Evolutionary conservation across 202 grass and related monocot genomes (phyloP).

Genomic region (Schoenoplectus triqueter): DNA sequence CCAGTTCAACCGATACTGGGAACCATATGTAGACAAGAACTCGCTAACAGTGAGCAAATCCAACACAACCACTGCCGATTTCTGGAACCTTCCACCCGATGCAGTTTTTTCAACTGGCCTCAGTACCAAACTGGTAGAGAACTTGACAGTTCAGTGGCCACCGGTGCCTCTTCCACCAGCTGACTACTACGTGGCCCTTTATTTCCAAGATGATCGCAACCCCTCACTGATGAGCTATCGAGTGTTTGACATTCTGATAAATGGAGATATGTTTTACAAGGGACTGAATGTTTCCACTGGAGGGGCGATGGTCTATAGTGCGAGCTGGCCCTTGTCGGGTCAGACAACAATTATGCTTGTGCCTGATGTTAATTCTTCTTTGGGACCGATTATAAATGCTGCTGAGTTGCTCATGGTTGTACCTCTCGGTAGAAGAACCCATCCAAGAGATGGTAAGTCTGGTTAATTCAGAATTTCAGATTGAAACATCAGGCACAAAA

Average conservation of each 20-base stretch:
- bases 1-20: conserved; percentile 77
- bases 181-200: conserved; percentile 82
- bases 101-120: conserved; percentile 57
- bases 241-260: conserved; percentile 71
- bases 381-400: conserved; percentile 90
- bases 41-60: conserved; percentile 53
- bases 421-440: conserved; percentile 70
- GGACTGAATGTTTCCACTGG: conserved; percentile 71
- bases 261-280: conserved; percentile 60
- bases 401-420: conserved; percentile 78
- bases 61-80: conserved; percentile 48
- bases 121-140: conserved; percentile 47
- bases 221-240: conserved; percentile 65
- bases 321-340: conserved; percentile 63
- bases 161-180: conserved; percentile 58
- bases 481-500: no score
- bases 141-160: conserved; percentile 66
- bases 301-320: conserved; percentile 59
- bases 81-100: conserved; percentile 83
- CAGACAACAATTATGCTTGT: conserved; percentile 63
- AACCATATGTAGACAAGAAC: conserved; percentile 54
- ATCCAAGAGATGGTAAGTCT: conserved; percentile 80
- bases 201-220: conserved; percentile 81
- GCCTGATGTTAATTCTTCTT: conserved; percentile 51
- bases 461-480: neutral